A percentile compares a stretch with the other conserved stretches of the same genome.
These are phyloP conservation scores for Clitopilus passeckerianus DNA, from an alignment of 768 basidiomycete species.

Conservation along the genomic window DNA sequence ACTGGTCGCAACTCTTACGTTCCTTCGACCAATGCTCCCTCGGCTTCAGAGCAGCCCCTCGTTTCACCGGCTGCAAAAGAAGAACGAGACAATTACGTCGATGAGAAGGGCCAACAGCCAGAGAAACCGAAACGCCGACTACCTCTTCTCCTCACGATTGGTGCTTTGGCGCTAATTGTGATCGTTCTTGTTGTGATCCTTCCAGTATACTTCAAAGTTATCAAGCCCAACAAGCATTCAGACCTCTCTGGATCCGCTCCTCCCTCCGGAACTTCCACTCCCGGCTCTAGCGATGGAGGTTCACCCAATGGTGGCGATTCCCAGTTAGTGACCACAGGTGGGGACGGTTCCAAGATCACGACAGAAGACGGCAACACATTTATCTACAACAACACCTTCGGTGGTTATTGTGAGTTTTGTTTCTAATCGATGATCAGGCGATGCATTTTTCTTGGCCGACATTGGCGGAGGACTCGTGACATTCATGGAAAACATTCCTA, in stretches of 20 bases:
- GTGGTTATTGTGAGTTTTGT: slow-evolving; percentile 58
- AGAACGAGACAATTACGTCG: slow-evolving; percentile 1
- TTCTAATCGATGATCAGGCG: neutral
- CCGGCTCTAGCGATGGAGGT: neutral
- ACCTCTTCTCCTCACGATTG: slow-evolving; percentile 14
- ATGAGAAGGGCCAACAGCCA: slow-evolving; percentile 1
- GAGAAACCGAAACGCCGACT: slow-evolving; percentile 10
- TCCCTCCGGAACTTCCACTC: slow-evolving; percentile 5
- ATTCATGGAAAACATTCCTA: neutral
- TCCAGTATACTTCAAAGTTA: slow-evolving; percentile 52
- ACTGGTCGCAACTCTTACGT: neutral
- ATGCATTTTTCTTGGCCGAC: neutral
- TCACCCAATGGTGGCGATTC: slow-evolving; percentile 8
- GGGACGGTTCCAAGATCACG: slow-evolving; percentile 64
- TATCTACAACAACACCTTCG: slow-evolving; percentile 74
- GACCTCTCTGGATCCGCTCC: slow-evolving; percentile 4
- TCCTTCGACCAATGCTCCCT: neutral
- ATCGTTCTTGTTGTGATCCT: slow-evolving; percentile 45
- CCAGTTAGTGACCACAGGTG: slow-evolving; percentile 40
- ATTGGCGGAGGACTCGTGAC: neutral
- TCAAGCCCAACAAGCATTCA: slow-evolving; percentile 32
- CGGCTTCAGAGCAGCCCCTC: neutral
- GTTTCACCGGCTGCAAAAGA: neutral
- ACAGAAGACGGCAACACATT: slow-evolving; percentile 67
- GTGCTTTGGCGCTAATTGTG: slow-evolving; percentile 32